Conservation (phyloP, 768 basidiomycete species). For the Podaxis sp. region DNA sequence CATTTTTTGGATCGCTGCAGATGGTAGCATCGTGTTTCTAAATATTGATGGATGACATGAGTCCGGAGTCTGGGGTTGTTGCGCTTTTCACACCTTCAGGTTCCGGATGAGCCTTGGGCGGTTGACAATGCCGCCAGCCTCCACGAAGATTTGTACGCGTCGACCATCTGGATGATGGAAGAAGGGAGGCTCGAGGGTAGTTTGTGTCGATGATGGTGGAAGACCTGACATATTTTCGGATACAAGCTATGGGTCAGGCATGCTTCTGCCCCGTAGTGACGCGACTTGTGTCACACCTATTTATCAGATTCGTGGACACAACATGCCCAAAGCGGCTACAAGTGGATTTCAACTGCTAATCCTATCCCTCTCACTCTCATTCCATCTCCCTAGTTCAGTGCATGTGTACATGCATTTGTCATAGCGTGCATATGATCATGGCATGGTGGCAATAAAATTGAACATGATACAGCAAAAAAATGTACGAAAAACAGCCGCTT, state of each 20-base stretch:
- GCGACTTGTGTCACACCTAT: slow-evolving; percentile 15
- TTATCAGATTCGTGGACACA: neutral
- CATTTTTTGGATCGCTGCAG: slow-evolving; percentile 47
- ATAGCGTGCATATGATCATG: slow-evolving; percentile 26
- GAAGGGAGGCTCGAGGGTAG: slow-evolving; percentile 21
- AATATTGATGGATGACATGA: slow-evolving; percentile 10
- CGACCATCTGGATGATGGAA: slow-evolving; percentile 41
- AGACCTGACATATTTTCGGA: slow-evolving; percentile 16
- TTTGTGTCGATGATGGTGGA: slow-evolving; percentile 15
- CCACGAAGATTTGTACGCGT: slow-evolving; percentile 53
- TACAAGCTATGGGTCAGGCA: neutral
- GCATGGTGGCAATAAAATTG: slow-evolving; percentile 36
- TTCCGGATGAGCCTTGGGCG: slow-evolving; percentile 53
- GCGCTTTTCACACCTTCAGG: slow-evolving; percentile 37
- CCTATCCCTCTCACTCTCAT: neutral
- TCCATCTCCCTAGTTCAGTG: slow-evolving; percentile 6
- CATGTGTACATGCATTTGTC: slow-evolving; percentile 17
- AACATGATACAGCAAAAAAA: slow-evolving; percentile 47
- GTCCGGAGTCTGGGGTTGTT: neutral
- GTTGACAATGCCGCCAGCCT: slow-evolving; percentile 49
- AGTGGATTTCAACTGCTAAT: neutral
- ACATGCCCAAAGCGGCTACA: too few relatives aligned
- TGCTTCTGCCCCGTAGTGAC: neutral
- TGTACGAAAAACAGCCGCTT: slow-evolving; percentile 36
- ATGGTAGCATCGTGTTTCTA: slow-evolving; percentile 60